Evolutionary conservation across 2,329 filamentous ascomycete genomes (phyloP).

Genomic region (Arthrocladium fulminans): DNA sequence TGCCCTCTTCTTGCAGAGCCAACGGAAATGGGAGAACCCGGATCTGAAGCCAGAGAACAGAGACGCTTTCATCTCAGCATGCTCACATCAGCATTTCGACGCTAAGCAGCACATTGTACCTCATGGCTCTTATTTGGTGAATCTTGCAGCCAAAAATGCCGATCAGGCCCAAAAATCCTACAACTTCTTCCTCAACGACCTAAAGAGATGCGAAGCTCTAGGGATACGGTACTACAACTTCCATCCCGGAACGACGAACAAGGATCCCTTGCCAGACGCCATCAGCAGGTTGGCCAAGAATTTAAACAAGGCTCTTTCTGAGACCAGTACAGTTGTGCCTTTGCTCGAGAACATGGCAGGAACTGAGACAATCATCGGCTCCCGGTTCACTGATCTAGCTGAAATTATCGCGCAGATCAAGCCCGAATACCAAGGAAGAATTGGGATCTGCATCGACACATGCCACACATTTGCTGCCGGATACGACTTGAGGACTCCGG

Average conservation of each 20-base stretch:
- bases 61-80: slow-evolving; percentile 60
- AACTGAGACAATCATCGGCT: slow-evolving; percentile 76
- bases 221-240: slow-evolving; percentile 96
- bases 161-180: slow-evolving; percentile 81
- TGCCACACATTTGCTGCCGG: slow-evolving; percentile 94
- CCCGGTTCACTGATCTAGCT: slow-evolving; percentile 73
- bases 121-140: slow-evolving; percentile 93
- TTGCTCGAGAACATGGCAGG: slow-evolving; percentile 95
- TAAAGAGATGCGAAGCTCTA: slow-evolving; percentile 72
- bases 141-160: slow-evolving; percentile 75
- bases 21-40: slow-evolving; percentile 87
- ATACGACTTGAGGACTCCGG: slow-evolving; percentile 73
- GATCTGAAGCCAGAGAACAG: slow-evolving; percentile 60
- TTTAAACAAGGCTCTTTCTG: slow-evolving; percentile 71
- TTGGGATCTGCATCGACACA: slow-evolving; percentile 93
- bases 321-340: slow-evolving; percentile 67
- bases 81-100: slow-evolving; percentile 62
- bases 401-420: slow-evolving; percentile 69
- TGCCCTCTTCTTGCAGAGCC: slow-evolving; percentile 89
- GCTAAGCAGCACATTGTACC: slow-evolving; percentile 66
- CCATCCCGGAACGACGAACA: slow-evolving; percentile 78
- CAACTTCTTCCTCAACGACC: slow-evolving; percentile 74
- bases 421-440: slow-evolving; percentile 64
- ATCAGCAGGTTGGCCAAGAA: slow-evolving; percentile 70
- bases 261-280: slow-evolving; percentile 57